Conservation (phyloP, 1,139 yeast genomes). For the Protomyces pachydermus region DNA sequence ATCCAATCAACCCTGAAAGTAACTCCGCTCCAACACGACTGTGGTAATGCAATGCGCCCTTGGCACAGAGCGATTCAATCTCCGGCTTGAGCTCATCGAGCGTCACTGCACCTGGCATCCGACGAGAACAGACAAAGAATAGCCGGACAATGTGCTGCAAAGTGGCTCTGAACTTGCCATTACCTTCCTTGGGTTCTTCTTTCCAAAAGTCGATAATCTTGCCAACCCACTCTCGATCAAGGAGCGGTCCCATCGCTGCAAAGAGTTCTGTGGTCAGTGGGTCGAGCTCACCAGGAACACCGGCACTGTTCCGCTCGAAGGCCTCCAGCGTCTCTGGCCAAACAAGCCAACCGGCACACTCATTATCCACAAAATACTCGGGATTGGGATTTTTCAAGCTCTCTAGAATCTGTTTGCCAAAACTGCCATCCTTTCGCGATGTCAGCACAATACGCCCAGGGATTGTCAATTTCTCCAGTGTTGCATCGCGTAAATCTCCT, state of each 20-base stretch:
- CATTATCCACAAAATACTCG: slow-evolving; percentile 43
- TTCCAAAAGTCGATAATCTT: slow-evolving; percentile 48
- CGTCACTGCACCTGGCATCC: slow-evolving; percentile 25
- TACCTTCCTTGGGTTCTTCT: slow-evolving; percentile 41
- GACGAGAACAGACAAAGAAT: slow-evolving; percentile 20
- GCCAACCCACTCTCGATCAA: slow-evolving; percentile 58
- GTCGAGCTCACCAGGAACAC: slow-evolving; percentile 41
- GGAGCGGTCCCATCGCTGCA: slow-evolving; percentile 44
- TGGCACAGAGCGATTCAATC: slow-evolving; percentile 22
- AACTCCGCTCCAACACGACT: slow-evolving; percentile 44
- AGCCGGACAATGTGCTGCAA: slow-evolving; percentile 30
- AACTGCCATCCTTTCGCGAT: slow-evolving; percentile 44
- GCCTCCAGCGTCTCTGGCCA: slow-evolving; percentile 65
- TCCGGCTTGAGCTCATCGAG: slow-evolving; percentile 23
- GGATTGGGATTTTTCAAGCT: slow-evolving; percentile 49
- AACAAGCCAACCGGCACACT: slow-evolving; percentile 66
- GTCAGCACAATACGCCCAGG: slow-evolving; percentile 43
- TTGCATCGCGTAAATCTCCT: slow-evolving; percentile 47
- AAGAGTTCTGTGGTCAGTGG: slow-evolving; percentile 46
- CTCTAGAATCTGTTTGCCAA: slow-evolving; percentile 45
- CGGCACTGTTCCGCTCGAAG: slow-evolving; percentile 38
- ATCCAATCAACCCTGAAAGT: slow-evolving; percentile 38
- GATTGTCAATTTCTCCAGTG: slow-evolving; percentile 36
- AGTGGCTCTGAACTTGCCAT: slow-evolving; percentile 36
- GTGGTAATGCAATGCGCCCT: slow-evolving; percentile 33